A percentile compares a stretch with the other conserved stretches of the same genome.
phyloP scores from a whole-genome alignment of 2,329 filamentous ascomycete species.

The Aphanocladium album region DNA sequence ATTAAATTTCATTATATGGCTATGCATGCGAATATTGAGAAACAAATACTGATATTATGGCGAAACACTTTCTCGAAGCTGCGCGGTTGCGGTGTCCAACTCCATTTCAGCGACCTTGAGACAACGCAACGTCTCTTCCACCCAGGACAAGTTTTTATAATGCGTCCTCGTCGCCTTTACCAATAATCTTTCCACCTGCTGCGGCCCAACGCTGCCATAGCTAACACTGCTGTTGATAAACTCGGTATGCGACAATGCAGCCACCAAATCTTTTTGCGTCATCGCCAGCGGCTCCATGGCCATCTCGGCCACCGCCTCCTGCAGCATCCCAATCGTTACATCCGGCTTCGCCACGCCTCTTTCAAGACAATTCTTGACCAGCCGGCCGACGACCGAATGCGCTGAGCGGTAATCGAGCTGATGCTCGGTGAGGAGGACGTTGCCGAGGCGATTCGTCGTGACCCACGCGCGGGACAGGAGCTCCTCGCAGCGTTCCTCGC shows the following conservation, averaged over 20 bases:
- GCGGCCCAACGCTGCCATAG: neutral
- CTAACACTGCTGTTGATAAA: slow-evolving; percentile 6
- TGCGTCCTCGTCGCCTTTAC: neutral
- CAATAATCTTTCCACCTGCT: neutral
- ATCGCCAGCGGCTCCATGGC: slow-evolving; percentile 27
- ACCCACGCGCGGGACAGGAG: slow-evolving; percentile 3
- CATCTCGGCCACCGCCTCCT: slow-evolving; percentile 11
- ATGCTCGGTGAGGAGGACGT: neutral
- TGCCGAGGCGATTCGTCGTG: slow-evolving; percentile 7
- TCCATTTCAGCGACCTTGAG: neutral
- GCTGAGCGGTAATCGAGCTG: neutral
- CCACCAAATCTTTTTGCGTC: slow-evolving; percentile 24
- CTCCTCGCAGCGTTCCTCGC: neutral
- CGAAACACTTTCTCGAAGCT: neutral
- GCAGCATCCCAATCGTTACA: slow-evolving; percentile 4
- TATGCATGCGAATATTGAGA: neutral
- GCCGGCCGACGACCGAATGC: neutral
- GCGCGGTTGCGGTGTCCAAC: neutral
- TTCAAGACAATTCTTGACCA: slow-evolving; percentile 6
- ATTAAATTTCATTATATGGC: neutral
- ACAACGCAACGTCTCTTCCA: neutral
- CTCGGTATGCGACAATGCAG: neutral
- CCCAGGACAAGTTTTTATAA: neutral
- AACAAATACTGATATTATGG: neutral
- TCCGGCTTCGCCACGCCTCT: neutral